These are phyloP conservation scores for Globisporangium camurandrum DNA, from an alignment of 352 stramenopile genomes.

Conservation along the genomic window DNA sequence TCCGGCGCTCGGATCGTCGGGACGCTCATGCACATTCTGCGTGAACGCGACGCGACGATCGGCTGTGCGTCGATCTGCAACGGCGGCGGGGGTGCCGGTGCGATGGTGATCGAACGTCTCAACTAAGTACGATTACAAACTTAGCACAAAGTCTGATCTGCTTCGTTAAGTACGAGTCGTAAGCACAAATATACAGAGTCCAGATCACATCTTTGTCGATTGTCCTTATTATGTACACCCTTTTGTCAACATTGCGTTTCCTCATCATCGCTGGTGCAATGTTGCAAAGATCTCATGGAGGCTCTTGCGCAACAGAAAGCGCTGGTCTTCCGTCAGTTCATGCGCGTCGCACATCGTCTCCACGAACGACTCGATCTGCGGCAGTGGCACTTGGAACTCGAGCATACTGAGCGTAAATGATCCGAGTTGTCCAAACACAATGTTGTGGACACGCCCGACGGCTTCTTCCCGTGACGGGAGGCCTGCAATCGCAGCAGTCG, in stretches of 20 bases:
- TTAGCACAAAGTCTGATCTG: no score
- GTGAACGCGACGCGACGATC: slow-evolving; percentile 93
- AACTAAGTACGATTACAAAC: slow-evolving; percentile 42
- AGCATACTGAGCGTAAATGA: slow-evolving; percentile 87
- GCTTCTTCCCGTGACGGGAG: slow-evolving; percentile 69
- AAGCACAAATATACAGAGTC: no score
- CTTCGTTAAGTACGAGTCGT: no score
- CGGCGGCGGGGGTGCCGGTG: slow-evolving; percentile 94
- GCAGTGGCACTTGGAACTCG: slow-evolving; percentile 73
- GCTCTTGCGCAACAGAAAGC: slow-evolving; percentile 74
- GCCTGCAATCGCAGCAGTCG: slow-evolving; percentile 12
- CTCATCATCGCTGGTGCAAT: slow-evolving; percentile 21
- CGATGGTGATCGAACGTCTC: slow-evolving; percentile 93
- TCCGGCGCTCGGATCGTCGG: slow-evolving; percentile 92
- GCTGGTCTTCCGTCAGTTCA: slow-evolving; percentile 81
- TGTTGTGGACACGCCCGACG: slow-evolving; percentile 80
- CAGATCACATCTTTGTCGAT: slow-evolving; percentile 87
- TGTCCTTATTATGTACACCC: neutral
- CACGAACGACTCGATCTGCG: slow-evolving; percentile 80
- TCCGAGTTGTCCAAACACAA: slow-evolving; percentile 79
- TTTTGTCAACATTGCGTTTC: neutral
- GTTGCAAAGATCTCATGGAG: slow-evolving; percentile 65
- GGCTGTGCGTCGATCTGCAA: slow-evolving; percentile 98
- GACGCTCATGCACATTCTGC: slow-evolving; percentile 92
- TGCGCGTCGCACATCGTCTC: slow-evolving; percentile 85